A percentile compares a stretch with the other conserved stretches of the same genome.
phyloP scores from a whole-genome alignment of 2,329 filamentous ascomycete species.

The Graphiopsis chlorocephala region DNA sequence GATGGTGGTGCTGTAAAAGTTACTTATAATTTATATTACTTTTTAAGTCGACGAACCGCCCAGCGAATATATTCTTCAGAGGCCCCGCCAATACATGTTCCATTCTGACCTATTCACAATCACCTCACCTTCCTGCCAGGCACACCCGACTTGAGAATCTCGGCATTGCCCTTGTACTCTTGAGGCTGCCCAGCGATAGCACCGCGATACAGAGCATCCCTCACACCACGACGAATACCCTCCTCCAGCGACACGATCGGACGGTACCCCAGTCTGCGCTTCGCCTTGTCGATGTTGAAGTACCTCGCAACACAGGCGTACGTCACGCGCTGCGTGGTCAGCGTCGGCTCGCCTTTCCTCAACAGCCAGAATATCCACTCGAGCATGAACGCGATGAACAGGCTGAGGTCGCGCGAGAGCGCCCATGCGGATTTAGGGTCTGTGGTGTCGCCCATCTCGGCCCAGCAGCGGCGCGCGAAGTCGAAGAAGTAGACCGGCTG shows the following conservation, averaged over 20 bases:
- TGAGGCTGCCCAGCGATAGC: slow-evolving; percentile 34
- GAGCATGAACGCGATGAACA: slow-evolving; percentile 42
- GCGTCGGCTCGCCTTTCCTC: slow-evolving; percentile 43
- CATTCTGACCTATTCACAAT: background rate
- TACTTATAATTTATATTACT: background rate
- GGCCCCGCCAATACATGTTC: background rate
- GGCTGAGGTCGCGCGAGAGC: slow-evolving; percentile 41
- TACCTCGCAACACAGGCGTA: slow-evolving; percentile 75
- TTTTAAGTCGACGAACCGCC: background rate
- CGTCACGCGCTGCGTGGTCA: slow-evolving; percentile 51
- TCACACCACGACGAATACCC: slow-evolving; percentile 51
- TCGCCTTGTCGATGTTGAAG: slow-evolving; percentile 75
- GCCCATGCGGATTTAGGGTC: slow-evolving; percentile 41
- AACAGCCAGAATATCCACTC: slow-evolving; percentile 46
- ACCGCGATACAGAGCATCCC: slow-evolving; percentile 39
- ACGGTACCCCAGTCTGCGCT: slow-evolving; percentile 64
- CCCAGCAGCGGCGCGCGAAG: slow-evolving; percentile 48
- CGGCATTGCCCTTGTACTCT: slow-evolving; percentile 32
- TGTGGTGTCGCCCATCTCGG: slow-evolving; percentile 40
- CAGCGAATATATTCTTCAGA: background rate
- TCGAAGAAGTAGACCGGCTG: slow-evolving; percentile 52
- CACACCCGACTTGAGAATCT: slow-evolving; percentile 15
- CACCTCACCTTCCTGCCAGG: slow-evolving; percentile 10
- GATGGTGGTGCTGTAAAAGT: background rate
- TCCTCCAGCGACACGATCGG: slow-evolving; percentile 67